These are phyloP conservation scores for Teunomyces gatunensis DNA, from an alignment of 805 yeast genomes.

Conservation along the genomic window DNA sequence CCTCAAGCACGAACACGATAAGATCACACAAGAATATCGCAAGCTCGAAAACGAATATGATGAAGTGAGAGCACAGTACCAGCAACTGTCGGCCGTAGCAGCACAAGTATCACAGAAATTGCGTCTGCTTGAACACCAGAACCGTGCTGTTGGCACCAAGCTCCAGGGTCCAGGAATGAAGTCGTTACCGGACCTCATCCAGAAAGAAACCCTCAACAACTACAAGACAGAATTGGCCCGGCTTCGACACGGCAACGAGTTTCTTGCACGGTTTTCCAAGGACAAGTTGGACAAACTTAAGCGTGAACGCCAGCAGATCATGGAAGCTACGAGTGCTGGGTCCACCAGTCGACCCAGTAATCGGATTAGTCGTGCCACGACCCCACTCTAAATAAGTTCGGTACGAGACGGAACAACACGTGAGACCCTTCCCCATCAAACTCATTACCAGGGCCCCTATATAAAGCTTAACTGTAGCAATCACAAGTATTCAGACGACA, in stretches of 20 bases:
- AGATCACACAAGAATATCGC: constrained; percentile 22
- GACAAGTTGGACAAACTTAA: constrained; percentile 33
- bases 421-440: neutral
- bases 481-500: too few species aligned
- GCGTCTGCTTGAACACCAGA: constrained; percentile 16
- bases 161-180: constrained; percentile 35
- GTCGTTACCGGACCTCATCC: constrained; percentile 32
- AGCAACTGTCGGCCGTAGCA: constrained; percentile 32
- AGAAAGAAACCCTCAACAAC: constrained; percentile 30
- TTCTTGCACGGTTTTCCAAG: constrained; percentile 25
- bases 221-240: constrained; percentile 26
- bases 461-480: too few species aligned
- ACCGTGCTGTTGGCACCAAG: constrained; percentile 17
- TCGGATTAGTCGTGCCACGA: constrained; percentile 39
- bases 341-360: constrained; percentile 31
- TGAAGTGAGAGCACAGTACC: constrained; percentile 27
- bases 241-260: constrained; percentile 26
- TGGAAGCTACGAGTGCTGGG: constrained; percentile 29
- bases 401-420: neutral
- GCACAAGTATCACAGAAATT: constrained; percentile 25
- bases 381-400: constrained; percentile 24
- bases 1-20: constrained; percentile 25
- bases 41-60: constrained; percentile 30
- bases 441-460: too few species aligned
- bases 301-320: constrained; percentile 29